These are phyloP conservation scores for Lichtheimia corymbifera DNA, from an alignment of 371 early-diverging fungal genomes.

Conservation along the genomic window DNA sequence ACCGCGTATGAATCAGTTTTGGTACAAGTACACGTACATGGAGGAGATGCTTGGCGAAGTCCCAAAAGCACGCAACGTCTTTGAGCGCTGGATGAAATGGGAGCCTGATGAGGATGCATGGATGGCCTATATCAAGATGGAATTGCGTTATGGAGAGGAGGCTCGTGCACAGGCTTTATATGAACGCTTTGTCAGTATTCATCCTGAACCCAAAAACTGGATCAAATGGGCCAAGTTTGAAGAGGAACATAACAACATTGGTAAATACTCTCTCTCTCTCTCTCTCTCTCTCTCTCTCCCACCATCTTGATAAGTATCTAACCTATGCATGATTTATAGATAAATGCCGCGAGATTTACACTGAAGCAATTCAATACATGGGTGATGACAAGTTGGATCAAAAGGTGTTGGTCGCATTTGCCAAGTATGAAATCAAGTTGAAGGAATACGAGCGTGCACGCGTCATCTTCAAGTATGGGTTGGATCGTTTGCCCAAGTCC, in stretches of 20 bases:
- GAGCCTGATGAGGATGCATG: conserved; percentile 92
- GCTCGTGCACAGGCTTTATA: conserved; percentile 83
- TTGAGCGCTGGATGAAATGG: conserved; percentile 99
- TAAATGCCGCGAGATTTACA: conserved; percentile 81
- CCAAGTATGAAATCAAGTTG: conserved; percentile 89
- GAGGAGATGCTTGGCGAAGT: conserved; percentile 94
- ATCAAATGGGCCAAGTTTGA: conserved; percentile 95
- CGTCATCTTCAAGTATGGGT: conserved; percentile 92
- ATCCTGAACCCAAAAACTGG: conserved; percentile 96
- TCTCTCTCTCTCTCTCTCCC: too few species aligned
- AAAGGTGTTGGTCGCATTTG: conserved; percentile 90
- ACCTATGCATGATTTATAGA: conserved; percentile 43
- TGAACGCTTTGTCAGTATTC: conserved; percentile 84
- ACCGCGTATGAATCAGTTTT: conserved; percentile 94
- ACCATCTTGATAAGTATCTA: too few species aligned
- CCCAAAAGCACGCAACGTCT: conserved; percentile 87
- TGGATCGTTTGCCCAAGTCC: conserved; percentile 83
- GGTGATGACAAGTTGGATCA: conserved; percentile 90
- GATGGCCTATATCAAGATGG: conserved; percentile 94
- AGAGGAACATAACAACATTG: conserved; percentile 75
- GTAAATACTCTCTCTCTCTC: too few species aligned
- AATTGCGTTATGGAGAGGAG: conserved; percentile 83
- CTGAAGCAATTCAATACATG: conserved; percentile 84
- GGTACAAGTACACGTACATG: conserved; percentile 98
- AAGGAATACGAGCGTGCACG: conserved; percentile 94